Conservation (phyloP, 2,329 filamentous ascomycete genomes). For the Oidium heveae region DNA sequence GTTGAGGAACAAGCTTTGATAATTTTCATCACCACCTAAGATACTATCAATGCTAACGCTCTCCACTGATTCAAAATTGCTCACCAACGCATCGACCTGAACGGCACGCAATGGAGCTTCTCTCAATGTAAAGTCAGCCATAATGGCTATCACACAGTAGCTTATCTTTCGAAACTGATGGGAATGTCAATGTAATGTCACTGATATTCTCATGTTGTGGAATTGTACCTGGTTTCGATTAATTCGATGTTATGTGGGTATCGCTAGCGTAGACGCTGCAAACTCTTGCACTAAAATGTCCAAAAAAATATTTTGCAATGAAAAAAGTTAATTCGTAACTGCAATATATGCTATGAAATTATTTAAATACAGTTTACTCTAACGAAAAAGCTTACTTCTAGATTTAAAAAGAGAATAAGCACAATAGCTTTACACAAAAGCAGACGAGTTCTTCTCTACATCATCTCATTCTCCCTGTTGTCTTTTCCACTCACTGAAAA, state of each 20-base stretch:
- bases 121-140: constrained; percentile 31
- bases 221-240: no score
- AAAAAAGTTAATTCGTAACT: background rate
- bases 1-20: constrained; percentile 78
- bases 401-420: background rate
- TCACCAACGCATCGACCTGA: constrained; percentile 82
- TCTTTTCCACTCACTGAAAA: constrained; percentile 33
- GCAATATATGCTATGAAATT: background rate
- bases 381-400: background rate
- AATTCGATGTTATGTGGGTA: no score
- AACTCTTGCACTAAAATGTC: no score
- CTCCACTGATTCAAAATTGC: constrained; percentile 17
- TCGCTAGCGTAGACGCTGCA: no score
- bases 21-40: constrained; percentile 89
- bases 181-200: background rate
- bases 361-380: background rate
- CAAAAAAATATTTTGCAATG: no score
- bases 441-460: background rate
- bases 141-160: constrained; percentile 15
- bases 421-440: background rate
- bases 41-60: constrained; percentile 9
- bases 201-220: no score
- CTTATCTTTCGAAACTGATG: background rate
- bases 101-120: constrained; percentile 60
- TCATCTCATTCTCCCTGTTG: background rate